phyloP scores from a whole-genome alignment of 2,329 filamentous ascomycete genomes.

The Fusarium sp. region DNA sequence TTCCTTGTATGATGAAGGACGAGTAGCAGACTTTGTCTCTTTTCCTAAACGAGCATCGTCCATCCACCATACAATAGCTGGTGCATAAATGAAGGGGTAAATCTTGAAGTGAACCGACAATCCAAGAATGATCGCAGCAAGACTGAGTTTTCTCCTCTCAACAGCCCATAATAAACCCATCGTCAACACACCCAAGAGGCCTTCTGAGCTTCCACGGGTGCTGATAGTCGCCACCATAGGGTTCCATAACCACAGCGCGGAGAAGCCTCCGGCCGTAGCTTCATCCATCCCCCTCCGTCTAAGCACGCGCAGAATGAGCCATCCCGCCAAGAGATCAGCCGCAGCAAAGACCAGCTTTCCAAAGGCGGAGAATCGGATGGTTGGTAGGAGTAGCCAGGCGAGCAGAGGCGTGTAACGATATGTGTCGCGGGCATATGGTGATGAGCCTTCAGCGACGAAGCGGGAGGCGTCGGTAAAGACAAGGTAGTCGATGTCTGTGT shows the following conservation, averaged over 20 bases:
- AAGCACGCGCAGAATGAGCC: conserved; percentile 66
- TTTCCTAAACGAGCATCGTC: conserved; percentile 61
- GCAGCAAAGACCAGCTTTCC: conserved; percentile 88
- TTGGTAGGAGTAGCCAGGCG: conserved; percentile 89
- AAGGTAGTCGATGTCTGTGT: conserved; percentile 98
- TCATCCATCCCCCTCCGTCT: conserved; percentile 56
- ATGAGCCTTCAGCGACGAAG: conserved; percentile 71
- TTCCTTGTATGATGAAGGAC: conserved; percentile 33
- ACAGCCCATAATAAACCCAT: conserved; percentile 86
- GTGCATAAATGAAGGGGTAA: conserved; percentile 95
- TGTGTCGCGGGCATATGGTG: conserved; percentile 89
- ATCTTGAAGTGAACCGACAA: conserved; percentile 97
- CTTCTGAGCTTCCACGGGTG: conserved; percentile 93
- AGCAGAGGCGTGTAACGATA: conserved; percentile 97
- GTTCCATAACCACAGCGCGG: conserved; percentile 92
- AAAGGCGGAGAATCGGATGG: conserved; percentile 76
- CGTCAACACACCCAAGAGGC: conserved; percentile 85
- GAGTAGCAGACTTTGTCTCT: not conserved
- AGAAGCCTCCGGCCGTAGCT: conserved; percentile 74
- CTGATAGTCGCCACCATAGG: conserved; percentile 98
- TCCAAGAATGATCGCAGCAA: conserved; percentile 81
- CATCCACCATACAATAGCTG: conserved; percentile 83
- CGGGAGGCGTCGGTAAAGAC: conserved; percentile 97
- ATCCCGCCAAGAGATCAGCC: conserved; percentile 86
- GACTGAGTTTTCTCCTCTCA: conserved; percentile 64